These are phyloP conservation scores for Cladosporium colombiae DNA, from an alignment of 2,329 filamentous ascomycete genomes.

Conservation along the genomic window DNA sequence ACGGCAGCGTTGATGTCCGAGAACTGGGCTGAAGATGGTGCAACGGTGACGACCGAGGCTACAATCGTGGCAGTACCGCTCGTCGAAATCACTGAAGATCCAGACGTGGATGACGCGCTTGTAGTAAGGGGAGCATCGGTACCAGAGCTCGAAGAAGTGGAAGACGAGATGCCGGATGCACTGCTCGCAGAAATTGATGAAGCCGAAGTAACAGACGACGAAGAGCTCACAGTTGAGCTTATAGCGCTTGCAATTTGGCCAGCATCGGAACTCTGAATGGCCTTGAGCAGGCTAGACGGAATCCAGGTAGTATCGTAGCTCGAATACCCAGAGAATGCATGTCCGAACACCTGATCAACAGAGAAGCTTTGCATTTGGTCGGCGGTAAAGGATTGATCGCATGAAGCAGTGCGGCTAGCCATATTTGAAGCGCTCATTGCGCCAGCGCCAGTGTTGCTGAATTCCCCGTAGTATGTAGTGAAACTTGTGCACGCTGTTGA, in stretches of 20 bases:
- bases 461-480: constrained; percentile 43
- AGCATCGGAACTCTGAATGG: constrained; percentile 38
- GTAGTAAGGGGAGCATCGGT: neutral
- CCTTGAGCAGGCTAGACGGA: constrained; percentile 38
- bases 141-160: neutral
- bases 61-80: constrained; percentile 30
- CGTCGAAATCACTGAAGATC: constrained; percentile 22
- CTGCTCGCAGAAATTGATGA: neutral
- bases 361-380: constrained; percentile 40
- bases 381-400: constrained; percentile 37
- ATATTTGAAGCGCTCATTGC: constrained; percentile 41
- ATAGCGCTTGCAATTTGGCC: constrained; percentile 25
- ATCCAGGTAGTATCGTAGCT: constrained; percentile 42
- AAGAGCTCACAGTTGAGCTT: neutral
- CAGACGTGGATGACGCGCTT: neutral
- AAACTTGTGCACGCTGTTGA: constrained; percentile 24
- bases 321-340: constrained; percentile 38
- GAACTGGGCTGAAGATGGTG: constrained; percentile 47
- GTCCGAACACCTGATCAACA: constrained; percentile 41
- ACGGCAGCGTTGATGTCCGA: constrained; percentile 49
- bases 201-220: neutral
- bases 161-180: constrained; percentile 21
- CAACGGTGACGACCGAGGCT: constrained; percentile 45
- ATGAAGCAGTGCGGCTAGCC: constrained; percentile 33
- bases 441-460: constrained; percentile 44